Evolutionary conservation across 2,329 filamentous ascomycete genomes (phyloP).

Genomic region (Macrophomina phaseolina): DNA sequence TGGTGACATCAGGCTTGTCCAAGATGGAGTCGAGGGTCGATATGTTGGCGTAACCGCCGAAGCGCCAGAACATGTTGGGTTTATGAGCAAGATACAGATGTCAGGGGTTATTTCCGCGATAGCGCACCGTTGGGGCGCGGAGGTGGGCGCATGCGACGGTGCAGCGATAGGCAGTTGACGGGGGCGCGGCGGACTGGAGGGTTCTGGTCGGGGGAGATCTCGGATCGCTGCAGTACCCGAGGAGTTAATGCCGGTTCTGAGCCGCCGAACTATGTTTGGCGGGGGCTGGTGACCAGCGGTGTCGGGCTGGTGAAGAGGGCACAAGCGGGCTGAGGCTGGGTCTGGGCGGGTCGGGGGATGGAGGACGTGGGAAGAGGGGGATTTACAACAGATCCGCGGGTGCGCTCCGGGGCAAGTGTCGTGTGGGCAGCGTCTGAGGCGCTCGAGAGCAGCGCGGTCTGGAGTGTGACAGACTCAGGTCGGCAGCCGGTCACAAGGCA

Average conservation of each 20-base stretch:
- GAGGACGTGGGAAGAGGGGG: not conserved
- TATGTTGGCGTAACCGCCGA: constrained; percentile 97
- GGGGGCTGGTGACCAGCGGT: constrained; percentile 10
- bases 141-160: constrained; percentile 23
- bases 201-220: not conserved
- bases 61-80: constrained; percentile 97
- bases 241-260: not conserved
- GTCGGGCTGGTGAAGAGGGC: constrained; percentile 4
- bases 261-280: not conserved
- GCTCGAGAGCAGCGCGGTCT: constrained; percentile 12
- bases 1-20: constrained; percentile 90
- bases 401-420: not conserved
- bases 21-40: constrained; percentile 96
- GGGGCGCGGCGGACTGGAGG: not conserved
- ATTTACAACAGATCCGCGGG: not conserved
- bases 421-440: constrained; percentile 11
- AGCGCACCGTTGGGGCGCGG: not conserved
- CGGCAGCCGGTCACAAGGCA: constrained; percentile 27
- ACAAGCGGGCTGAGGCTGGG: not conserved
- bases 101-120: constrained; percentile 11
- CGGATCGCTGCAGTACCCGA: not conserved
- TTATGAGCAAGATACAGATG: constrained; percentile 12
- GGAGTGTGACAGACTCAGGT: constrained; percentile 25
- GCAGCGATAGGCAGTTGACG: not conserved
- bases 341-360: not conserved